Percentiles rank a stretch among this genome's conserved stretches.
Conservation (phyloP, 148 eudicot species). For the Rhododendron ovatum region DNA sequence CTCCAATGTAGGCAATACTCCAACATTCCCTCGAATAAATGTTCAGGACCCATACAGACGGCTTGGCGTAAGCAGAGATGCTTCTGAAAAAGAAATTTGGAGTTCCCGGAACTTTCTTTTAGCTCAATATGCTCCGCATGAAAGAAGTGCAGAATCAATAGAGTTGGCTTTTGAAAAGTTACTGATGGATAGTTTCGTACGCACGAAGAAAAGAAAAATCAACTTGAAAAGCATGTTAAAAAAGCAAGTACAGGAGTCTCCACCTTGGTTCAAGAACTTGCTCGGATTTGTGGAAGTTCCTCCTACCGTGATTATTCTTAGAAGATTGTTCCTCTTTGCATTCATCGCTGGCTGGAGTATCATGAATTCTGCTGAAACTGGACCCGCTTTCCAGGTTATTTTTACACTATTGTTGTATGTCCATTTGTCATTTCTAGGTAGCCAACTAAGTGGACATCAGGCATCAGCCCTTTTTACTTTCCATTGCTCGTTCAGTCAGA, state of each 20-base stretch:
- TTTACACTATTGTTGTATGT: neutral
- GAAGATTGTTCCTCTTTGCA: conserved; percentile 80
- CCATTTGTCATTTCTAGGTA: neutral
- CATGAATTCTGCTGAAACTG: conserved; percentile 83
- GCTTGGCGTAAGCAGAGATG: conserved; percentile 74
- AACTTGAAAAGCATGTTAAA: conserved; percentile 84
- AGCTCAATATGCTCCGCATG: conserved; percentile 74
- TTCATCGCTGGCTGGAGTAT: conserved; percentile 96
- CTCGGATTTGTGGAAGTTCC: conserved; percentile 86
- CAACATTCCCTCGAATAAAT: conserved; percentile 57
- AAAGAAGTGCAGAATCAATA: conserved; percentile 83
- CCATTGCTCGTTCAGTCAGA: neutral
- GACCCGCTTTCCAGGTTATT: conserved; percentile 96
- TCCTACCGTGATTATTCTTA: conserved; percentile 59
- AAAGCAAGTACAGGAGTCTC: conserved; percentile 90
- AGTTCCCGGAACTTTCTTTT: conserved; percentile 78
- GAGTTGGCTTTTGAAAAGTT: conserved; percentile 93
- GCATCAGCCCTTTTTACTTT: neutral
- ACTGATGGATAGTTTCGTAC: conserved; percentile 65
- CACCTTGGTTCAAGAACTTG: conserved; percentile 86
- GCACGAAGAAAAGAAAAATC: conserved; percentile 74
- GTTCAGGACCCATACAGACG: conserved; percentile 97
- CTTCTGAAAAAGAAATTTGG: conserved; percentile 93
- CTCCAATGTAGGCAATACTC: conserved; percentile 35
- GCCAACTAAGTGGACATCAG: neutral